A percentile compares a stretch with the other conserved stretches of the same genome.
Evolutionary conservation across 345 rosid genomes (phyloP).

Genomic region (Physaria fendleri): DNA sequence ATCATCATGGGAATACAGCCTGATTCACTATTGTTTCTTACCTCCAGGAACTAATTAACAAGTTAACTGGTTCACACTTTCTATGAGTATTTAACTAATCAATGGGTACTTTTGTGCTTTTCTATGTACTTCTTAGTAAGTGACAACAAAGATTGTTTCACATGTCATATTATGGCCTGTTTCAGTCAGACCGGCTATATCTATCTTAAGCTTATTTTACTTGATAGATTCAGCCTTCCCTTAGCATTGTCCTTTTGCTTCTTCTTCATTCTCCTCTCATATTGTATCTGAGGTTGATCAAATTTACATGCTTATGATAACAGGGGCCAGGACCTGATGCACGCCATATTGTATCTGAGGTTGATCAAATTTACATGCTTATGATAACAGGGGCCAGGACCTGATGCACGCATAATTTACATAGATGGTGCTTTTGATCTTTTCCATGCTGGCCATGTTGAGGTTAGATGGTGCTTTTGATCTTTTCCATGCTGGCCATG

Average conservation of each 20-base stretch:
- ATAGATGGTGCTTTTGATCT: constrained; percentile 98
- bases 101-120: background rate
- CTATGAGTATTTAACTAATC: background rate
- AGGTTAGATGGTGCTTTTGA: constrained; percentile 99
- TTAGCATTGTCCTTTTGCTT: background rate
- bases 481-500: constrained; percentile 99
- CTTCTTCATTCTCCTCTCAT: background rate
- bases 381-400: constrained; percentile 67
- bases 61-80: constrained; percentile 4
- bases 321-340: constrained; percentile 94
- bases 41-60: background rate
- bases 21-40: background rate
- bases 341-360: constrained; percentile 22
- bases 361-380: constrained; percentile 3
- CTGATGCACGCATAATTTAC: constrained; percentile 74
- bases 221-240: background rate
- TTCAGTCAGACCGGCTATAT: background rate
- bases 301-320: constrained; percentile 8
- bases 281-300: constrained; percentile 1
- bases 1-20: background rate
- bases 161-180: background rate
- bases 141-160: background rate
- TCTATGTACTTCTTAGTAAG: background rate
- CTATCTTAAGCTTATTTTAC: background rate
- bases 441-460: constrained; percentile 98